Base-by-base conservation (phyloP, 805 yeast genomes). In the Myxozyma mucilagina region DNA sequence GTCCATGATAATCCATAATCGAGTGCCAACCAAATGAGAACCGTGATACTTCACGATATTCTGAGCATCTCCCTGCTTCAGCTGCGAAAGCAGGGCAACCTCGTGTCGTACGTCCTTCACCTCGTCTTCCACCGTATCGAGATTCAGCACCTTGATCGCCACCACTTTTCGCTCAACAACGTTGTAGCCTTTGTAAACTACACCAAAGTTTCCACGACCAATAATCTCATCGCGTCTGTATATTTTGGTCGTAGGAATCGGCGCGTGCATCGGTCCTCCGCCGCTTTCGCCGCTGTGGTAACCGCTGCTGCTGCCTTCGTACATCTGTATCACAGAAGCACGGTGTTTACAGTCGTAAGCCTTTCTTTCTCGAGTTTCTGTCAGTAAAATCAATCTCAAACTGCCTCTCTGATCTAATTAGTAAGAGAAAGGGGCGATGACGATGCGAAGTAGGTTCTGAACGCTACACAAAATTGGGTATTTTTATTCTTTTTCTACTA, bases 1-100 rank as follows among this genome's bases (percentile, higher is more conserved):
- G 71, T 94, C 99, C 97, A 94, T 94, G 60, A 94, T 85, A 72
- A 94, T 92, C 98, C 99, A 94, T 41, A 94, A 79, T 69, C 89
- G 87, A n/a, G 97, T 87, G 51, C 93, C 97, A 64, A 86, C 84
- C 34, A 96, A 75, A 66, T 87, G 87, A 0, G 96, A 87, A 0
- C 97, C 97, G 71, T 88, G 89, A 74, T 94, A 94, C 65, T 87
- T 92, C 2, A 97, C 91, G 56, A 94, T 90, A 69, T 94, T 94
- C n/a, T 96, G 94, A 16, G 88, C 89, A 45, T 75, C 77, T 10
- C 67, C 70, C 57, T 84, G 85, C 68, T 89, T 88, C 65, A 94
- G 77, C 65, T 89, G 90, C 0, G 96, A 79, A 59, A 94, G 79
- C 73, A 94, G 87, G 70, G 89, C 91, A 56, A 94, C 85, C 77